Evolutionary conservation across 2,329 filamentous ascomycete species (phyloP).

Genomic region (Ophiostoma angusticollis): DNA sequence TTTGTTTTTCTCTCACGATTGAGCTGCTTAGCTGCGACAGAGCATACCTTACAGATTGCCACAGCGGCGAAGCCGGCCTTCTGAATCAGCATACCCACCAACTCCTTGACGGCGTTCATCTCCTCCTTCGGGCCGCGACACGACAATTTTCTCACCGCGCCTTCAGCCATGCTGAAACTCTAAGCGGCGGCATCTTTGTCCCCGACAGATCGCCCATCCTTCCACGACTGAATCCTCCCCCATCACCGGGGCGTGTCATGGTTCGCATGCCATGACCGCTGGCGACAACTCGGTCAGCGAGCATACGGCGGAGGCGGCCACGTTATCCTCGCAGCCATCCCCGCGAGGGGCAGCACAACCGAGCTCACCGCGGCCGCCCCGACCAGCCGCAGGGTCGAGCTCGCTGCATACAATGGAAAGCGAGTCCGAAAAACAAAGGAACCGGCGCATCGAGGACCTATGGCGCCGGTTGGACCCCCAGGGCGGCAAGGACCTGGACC

Average conservation of each 20-base stretch:
- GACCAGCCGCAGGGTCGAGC: not conserved
- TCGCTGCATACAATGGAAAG: not conserved
- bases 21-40: too few species aligned
- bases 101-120: not conserved
- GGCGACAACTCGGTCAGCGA: slow-evolving; percentile 10
- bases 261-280: slow-evolving; percentile 9
- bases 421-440: slow-evolving; percentile 62
- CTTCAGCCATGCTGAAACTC: slow-evolving; percentile 1
- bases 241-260: slow-evolving; percentile 5
- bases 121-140: too few species aligned
- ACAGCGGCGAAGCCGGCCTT: too few species aligned
- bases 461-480: slow-evolving; percentile 74
- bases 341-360: not conserved
- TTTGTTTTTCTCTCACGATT: too few species aligned
- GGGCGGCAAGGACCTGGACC: slow-evolving; percentile 66
- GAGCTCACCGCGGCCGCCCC: not conserved
- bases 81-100: too few species aligned
- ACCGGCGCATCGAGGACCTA: slow-evolving; percentile 69
- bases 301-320: not conserved
- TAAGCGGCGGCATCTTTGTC: not conserved
- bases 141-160: too few species aligned
- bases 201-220: too few species aligned
- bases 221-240: not conserved
- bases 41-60: too few species aligned
- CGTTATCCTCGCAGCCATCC: not conserved